A percentile compares a stretch with the other conserved stretches of the same genome.
Conservation (phyloP, 163 green algal genomes). For the Volvox carteri region DNA sequence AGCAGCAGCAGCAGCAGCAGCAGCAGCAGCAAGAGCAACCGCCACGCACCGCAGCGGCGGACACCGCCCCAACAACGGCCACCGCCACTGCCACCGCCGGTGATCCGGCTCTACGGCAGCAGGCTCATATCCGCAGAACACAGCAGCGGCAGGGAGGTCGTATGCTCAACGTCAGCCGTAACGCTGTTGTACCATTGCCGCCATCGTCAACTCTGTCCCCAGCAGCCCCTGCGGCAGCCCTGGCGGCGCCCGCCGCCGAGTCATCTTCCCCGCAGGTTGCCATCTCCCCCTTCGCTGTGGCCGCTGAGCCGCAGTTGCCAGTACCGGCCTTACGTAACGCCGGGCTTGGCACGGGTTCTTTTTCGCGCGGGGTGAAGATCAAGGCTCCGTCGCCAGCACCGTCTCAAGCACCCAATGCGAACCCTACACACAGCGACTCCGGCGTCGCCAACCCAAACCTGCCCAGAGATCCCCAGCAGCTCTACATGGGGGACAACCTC, state of each 20-base stretch:
- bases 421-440: neutral
- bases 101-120: no score
- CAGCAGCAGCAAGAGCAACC: no score
- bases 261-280: neutral
- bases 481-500: slow-evolving; percentile 28
- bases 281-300: neutral
- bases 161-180: neutral
- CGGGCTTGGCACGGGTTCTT: no score
- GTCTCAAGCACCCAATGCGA: no score
- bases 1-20: neutral
- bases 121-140: neutral
- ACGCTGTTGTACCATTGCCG: neutral
- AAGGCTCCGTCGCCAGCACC: no score
- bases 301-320: no score
- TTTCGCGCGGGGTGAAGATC: no score
- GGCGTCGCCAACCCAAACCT: neutral
- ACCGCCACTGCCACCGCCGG: neutral
- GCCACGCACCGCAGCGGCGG: no score
- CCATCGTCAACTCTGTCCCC: neutral
- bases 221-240: no score
- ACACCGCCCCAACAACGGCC: neutral
- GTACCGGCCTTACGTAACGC: no score
- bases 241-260: neutral
- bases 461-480: slow-evolving; percentile 1
- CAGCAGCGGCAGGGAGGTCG: neutral